phyloP scores from a whole-genome alignment of 2,329 filamentous ascomycete species.

The Colletotrichum filicis region DNA sequence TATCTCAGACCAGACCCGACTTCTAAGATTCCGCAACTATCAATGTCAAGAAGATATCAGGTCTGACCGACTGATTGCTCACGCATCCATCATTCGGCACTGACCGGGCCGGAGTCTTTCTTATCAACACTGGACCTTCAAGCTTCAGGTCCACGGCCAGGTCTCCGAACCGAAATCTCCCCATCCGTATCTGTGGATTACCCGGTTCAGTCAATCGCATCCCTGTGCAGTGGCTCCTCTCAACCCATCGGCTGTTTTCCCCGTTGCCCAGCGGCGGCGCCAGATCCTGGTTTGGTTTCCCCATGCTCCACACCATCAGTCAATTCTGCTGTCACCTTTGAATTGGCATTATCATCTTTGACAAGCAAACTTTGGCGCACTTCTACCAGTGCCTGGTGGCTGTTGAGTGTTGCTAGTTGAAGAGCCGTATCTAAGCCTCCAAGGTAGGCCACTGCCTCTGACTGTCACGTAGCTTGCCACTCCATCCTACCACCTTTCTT shows the following conservation, averaged over 20 bases:
- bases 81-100: neutral
- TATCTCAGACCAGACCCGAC: neutral
- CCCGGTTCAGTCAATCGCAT: neutral
- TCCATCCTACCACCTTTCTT: neutral
- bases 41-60: neutral
- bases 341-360: conserved; percentile 5
- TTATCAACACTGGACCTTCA: neutral
- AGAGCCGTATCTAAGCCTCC: neutral
- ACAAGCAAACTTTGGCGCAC: no score
- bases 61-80: neutral
- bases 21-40: neutral
- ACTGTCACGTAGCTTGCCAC: conserved; percentile 27
- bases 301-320: neutral
- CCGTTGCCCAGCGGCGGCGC: conserved; percentile 5
- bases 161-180: neutral
- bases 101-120: neutral
- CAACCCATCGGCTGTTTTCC: conserved; percentile 1
- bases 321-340: conserved; percentile 15
- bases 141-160: neutral
- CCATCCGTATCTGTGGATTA: conserved; percentile 14
- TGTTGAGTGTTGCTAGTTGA: neutral
- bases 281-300: neutral
- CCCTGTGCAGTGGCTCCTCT: neutral
- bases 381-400: no score
- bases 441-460: neutral